Evolutionary conservation across 1,139 yeast genomes (phyloP), one percentile per base, ranked within the genome.

Genomic region (Wickerhamomyces sp.): DNA sequence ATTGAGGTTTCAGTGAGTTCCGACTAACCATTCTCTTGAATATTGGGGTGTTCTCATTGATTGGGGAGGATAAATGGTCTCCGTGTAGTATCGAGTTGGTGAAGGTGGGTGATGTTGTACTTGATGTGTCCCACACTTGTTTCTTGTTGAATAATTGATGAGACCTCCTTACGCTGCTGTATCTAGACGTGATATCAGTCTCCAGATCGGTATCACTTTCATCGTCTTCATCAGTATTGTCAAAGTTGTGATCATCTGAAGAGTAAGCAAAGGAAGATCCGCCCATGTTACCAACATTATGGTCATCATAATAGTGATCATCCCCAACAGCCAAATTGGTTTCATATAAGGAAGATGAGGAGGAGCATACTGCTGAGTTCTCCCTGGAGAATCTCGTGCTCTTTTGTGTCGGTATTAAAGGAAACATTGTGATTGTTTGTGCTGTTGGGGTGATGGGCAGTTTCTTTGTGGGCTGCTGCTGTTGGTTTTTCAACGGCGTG

Each of bases 1-100:
- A 36, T 36, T 55, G 60, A 9, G 62, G 62, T 34, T 54, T 58
- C 13, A 58, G 37, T 3, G 52, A 43, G 18, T 47, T 56, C 38
- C 41, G 56, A 23, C 50, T 50, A 11, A 57, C 55, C 5, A 57
- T 37, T 37, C 61, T 45, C 43, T 55, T 57, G 45, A 57, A 57
- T 30, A 52, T 53, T 2, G 62, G 61, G 2, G 61, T 54, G 31
- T 43, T 45, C 10, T 56, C 55, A 15, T 41, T 44, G n/a, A 34
- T 39, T 7, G 52, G 51, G 0, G 51, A 41, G 8, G 46, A 41
- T 23, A 54, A 49, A 27, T 50, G 51, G 7, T 53, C 55, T 18
- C n/a, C 42, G 18, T 18, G 40, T 30, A 14, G 44, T 6, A 11
- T 47, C 1, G 40, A 8, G 7, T 31, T 38, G 27, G 7, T 18